Base-by-base conservation (phyloP, 768 basidiomycete genomes). In the Macrolepiota albuminosa region DNA sequence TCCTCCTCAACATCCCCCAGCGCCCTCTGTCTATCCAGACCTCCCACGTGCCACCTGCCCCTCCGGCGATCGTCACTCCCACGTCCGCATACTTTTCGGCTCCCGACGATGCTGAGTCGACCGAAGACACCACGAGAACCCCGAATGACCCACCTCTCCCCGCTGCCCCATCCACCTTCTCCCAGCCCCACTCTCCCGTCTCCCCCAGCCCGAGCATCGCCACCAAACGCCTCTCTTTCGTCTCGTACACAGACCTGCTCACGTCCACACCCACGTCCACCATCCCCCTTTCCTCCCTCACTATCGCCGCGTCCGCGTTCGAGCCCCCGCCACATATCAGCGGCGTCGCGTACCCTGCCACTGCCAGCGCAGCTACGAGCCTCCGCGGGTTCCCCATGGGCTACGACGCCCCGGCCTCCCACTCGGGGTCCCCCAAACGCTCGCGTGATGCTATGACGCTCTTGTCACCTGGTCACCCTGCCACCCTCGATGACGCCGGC, bases 161-260 rank as follows among this genome's bases (percentile, higher is more conserved):
- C 53, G 61, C 56, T n/a, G 59, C 40, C 48, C 57, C 62, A 4
- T 21, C 49, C 13, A 48, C 59, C 6, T 55, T 56, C 54, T 70
- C 37, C 59, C 69, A 31, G 61, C 70, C 40, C 62, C 69, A 58
- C 60, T 68, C 56, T 59, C 69, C 64, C 45, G 61, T 57, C 52
- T 39, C 65, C 18, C 67, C 66, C 56, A 76, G 78, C 9, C 77
- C 82, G 21, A 83, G 83, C 11, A 81, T 62, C 1, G 71, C 78
- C 2, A 75, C 77, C 33, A 92, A 93, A 66, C 87, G 91, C 2
- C 83, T 93, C 11, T 94, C 92, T 0, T 96, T 95, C 78, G 83
- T 95, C 73, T 90, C 92, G 4, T 95, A 95, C 71, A 83, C 87
- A 31, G 93, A 95, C 71, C 81, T 95, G 2, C 83, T 95, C 45